Conservation (phyloP, 768 basidiomycete species). For the Suillus lakei region DNA sequence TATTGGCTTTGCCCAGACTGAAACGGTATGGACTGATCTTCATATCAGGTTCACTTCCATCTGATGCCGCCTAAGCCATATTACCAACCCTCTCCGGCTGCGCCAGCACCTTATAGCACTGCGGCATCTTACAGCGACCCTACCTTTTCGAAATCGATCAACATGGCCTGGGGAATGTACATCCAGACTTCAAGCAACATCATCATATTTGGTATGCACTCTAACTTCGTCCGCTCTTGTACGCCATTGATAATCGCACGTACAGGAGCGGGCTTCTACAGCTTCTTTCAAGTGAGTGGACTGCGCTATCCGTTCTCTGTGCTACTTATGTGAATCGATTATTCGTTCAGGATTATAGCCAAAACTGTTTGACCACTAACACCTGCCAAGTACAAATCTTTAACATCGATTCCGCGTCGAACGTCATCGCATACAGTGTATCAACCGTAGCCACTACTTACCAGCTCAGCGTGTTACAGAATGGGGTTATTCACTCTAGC, state of each 20-base stretch:
- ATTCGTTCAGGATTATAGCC: constrained; percentile 41
- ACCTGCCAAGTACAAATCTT: constrained; percentile 50
- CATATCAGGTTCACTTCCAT: background rate
- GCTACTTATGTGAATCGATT: constrained; percentile 2
- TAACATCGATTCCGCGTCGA: constrained; percentile 46
- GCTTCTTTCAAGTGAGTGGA: constrained; percentile 50
- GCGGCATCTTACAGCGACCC: constrained; percentile 45
- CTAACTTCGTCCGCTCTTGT: constrained; percentile 11
- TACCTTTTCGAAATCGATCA: constrained; percentile 32
- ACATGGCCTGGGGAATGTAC: constrained; percentile 48
- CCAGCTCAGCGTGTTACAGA: constrained; percentile 43
- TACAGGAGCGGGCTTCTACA: constrained; percentile 54
- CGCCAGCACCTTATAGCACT: constrained; percentile 46
- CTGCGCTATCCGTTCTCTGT: background rate
- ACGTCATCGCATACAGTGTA: constrained; percentile 48
- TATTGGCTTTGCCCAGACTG: constrained; percentile 56
- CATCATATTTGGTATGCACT: constrained; percentile 45
- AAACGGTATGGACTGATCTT: constrained; percentile 42
- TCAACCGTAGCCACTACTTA: constrained; percentile 51
- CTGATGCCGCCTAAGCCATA: constrained; percentile 42
- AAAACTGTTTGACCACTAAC: constrained; percentile 40
- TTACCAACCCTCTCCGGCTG: constrained; percentile 51
- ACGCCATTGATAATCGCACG: constrained; percentile 1
- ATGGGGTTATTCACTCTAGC: constrained; percentile 40
- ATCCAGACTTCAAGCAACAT: constrained; percentile 47